Base-by-base conservation (phyloP, 1,139 yeast genomes). In the Hansenula sp. region DNA sequence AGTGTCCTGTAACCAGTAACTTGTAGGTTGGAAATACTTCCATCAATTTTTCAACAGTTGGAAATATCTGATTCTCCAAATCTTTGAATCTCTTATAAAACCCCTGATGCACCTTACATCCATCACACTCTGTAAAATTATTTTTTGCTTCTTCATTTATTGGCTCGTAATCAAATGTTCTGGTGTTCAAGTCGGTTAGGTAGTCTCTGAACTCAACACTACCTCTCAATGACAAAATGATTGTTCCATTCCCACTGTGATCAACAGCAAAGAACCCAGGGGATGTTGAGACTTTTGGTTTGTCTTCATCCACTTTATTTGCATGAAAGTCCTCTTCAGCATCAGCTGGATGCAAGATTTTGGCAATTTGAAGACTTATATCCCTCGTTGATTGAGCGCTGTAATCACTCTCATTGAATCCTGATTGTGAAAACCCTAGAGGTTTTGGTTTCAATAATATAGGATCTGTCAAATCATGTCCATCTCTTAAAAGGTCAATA, bases 1-100 rank as follows among this genome's bases (percentile, higher is more conserved):
- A 83, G 60, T 83, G 92, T 0, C 92, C 92, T 1, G 77, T 63
- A 3, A 81, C 66, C 3, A 76, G 69, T 14, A 82, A 47, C 34
- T 64, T 57, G 55, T 79, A 82, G 27, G 65, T 66, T 56, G 57
- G 53, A 28, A 51, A 51, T 1, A 37, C 42, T 3, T 47, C 46
- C 14, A 40, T 28, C 34, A 53, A 43, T 25, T 31, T 45, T 8
- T 36, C 37, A 29, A 50, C 8, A 1, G 47, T 36, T 14, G 71
- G 55, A 34, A 75, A 64, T 2, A 64, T 58, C 4, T 61, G 62
- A 17, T 34, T 34, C 43, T 70, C 62, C 31, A 71, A 67, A 41
- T 60, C 61, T 21, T 68, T 45, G 43, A 75, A 71, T 10, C 69
- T 64, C 39, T 45, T 45, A 33, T 59, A 54, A 43, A 81, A 79